Evolutionary conservation across 352 stramenopile species (phyloP).

Genomic region (Phytophthora nicotianae): DNA sequence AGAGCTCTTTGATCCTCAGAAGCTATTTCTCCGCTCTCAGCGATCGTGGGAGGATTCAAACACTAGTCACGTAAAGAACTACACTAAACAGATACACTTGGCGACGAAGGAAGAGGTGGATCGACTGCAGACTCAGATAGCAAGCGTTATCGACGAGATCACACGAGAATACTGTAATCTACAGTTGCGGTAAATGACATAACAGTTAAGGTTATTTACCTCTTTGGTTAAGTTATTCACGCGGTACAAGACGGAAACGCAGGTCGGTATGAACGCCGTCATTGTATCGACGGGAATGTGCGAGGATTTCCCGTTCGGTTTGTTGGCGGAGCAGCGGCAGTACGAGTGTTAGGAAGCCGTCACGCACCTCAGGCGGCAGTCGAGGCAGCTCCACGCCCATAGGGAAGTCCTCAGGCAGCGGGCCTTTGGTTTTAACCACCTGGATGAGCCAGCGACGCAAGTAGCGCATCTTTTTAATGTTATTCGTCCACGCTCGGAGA

Average conservation of each 20-base stretch:
- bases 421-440: conserved; percentile 40
- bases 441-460: conserved; percentile 70
- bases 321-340: conserved; percentile 81
- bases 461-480: conserved; percentile 72
- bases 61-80: background rate
- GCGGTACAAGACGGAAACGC: conserved; percentile 61
- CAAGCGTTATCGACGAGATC: conserved; percentile 59
- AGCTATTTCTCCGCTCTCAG: conserved; percentile 47
- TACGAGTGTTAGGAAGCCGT: conserved; percentile 77
- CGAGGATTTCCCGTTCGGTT: conserved; percentile 62
- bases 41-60: conserved; percentile 23
- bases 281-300: conserved; percentile 67
- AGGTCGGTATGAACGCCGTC: conserved; percentile 69
- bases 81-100: conserved; percentile 8
- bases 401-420: conserved; percentile 58
- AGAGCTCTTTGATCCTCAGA: conserved; percentile 54
- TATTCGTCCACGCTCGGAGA: conserved; percentile 65
- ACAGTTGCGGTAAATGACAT: conserved; percentile 38
- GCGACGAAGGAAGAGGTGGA: conserved; percentile 41
- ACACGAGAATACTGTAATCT: conserved; percentile 53
- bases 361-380: conserved; percentile 68
- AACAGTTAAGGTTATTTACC: conserved; percentile 1
- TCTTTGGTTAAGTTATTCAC: conserved; percentile 39
- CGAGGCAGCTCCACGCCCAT: conserved; percentile 72
- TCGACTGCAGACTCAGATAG: conserved; percentile 45